phyloP scores from a whole-genome alignment of 2,329 filamentous ascomycete species.

The Penicillium occitanis region DNA sequence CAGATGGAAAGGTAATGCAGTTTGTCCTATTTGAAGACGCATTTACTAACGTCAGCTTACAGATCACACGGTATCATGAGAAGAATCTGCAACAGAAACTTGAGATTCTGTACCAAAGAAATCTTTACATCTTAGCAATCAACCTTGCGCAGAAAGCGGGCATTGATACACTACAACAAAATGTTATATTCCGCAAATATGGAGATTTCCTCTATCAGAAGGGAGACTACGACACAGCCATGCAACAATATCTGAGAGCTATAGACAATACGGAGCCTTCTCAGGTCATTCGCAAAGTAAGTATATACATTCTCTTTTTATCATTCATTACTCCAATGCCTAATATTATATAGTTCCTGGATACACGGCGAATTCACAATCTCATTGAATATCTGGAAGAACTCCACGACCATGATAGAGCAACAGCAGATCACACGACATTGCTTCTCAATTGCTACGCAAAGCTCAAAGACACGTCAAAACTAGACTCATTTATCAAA shows the following conservation, averaged over 20 bases:
- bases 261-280: slow-evolving; percentile 96
- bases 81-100: slow-evolving; percentile 87
- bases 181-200: slow-evolving; percentile 88
- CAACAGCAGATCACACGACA: slow-evolving; percentile 93
- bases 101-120: slow-evolving; percentile 89
- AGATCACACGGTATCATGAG: slow-evolving; percentile 87
- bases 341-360: slow-evolving; percentile 66
- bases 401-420: slow-evolving; percentile 87
- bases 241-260: slow-evolving; percentile 95
- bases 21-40: neutral
- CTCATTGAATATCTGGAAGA: slow-evolving; percentile 96
- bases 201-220: slow-evolving; percentile 94
- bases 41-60: slow-evolving; percentile 27
- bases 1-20: slow-evolving; percentile 76
- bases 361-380: slow-evolving; percentile 96
- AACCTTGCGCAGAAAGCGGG: slow-evolving; percentile 88
- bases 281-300: slow-evolving; percentile 87
- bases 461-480: slow-evolving; percentile 94
- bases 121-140: slow-evolving; percentile 87
- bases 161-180: slow-evolving; percentile 77
- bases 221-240: slow-evolving; percentile 94
- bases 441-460: slow-evolving; percentile 95
- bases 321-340: slow-evolving; percentile 14
- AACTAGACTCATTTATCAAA: slow-evolving; percentile 95
- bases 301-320: neutral